Evolutionary conservation across 441 rosid genomes (phyloP).

Genomic region (Melastoma candidum): DNA sequence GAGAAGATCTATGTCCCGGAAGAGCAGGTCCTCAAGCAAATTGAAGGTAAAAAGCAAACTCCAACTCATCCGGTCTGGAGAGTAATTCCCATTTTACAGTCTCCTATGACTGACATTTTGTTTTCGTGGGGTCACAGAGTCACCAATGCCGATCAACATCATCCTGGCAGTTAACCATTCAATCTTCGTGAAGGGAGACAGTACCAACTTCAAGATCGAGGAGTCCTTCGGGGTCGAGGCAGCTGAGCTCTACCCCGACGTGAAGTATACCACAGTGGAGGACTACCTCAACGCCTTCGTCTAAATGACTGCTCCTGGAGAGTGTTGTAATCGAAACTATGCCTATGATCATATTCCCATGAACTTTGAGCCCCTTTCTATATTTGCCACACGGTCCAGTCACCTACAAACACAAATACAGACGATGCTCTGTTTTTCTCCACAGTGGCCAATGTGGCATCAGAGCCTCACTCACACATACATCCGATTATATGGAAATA

Average conservation of each 20-base stretch:
- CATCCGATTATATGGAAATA: no score
- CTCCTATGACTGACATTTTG: no score
- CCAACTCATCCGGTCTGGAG: no score
- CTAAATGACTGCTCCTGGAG: not conserved
- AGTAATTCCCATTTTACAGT: no score
- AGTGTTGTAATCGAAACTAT: no score
- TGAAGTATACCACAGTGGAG: slow-evolving; percentile 40
- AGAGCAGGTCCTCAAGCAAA: slow-evolving; percentile 10
- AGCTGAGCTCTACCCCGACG: slow-evolving; percentile 51
- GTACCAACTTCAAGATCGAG: slow-evolving; percentile 24
- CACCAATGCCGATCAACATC: slow-evolving; percentile 36
- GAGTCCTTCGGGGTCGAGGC: slow-evolving; percentile 46
- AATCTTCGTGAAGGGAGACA: slow-evolving; percentile 36
- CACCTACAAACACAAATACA: no score
- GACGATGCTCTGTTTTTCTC: no score
- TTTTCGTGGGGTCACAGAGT: slow-evolving; percentile 17
- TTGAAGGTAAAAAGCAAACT: slow-evolving; percentile 3
- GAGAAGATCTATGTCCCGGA: slow-evolving; percentile 14
- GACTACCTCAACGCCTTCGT: slow-evolving; percentile 29
- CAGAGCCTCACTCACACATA: no score
- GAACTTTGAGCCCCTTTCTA: no score
- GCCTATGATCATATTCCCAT: no score
- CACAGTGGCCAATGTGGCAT: no score
- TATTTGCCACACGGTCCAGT: no score
- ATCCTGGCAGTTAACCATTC: slow-evolving; percentile 35